Evolutionary conservation across 345 rosid species (phyloP).

Genomic region (Cardamine occulta): DNA sequence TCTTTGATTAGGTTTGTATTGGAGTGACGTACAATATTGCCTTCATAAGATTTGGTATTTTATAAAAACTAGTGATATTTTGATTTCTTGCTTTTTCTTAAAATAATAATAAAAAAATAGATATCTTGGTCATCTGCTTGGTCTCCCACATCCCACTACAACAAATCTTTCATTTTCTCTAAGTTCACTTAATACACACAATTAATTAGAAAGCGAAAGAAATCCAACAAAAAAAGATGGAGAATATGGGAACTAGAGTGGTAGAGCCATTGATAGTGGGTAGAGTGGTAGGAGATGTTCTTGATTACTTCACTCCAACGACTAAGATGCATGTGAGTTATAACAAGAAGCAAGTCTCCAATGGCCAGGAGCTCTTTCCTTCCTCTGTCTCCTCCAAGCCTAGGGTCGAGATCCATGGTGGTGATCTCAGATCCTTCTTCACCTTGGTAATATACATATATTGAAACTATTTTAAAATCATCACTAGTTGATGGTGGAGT

Average conservation of each 20-base stretch:
- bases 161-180: slow-evolving; percentile 19
- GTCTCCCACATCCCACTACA: slow-evolving; percentile 31
- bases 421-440: slow-evolving; percentile 65
- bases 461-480: background rate
- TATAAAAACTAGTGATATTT: background rate
- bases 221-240: slow-evolving; percentile 23
- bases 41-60: no score
- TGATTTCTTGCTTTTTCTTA: background rate
- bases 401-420: slow-evolving; percentile 59
- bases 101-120: slow-evolving; percentile 1
- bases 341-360: slow-evolving; percentile 52
- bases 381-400: slow-evolving; percentile 51
- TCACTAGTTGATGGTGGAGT: background rate
- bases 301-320: slow-evolving; percentile 54
- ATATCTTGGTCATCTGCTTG: slow-evolving; percentile 20
- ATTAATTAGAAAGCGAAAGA: slow-evolving; percentile 14
- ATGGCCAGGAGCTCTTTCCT: slow-evolving; percentile 59
- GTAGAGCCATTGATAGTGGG: slow-evolving; percentile 58
- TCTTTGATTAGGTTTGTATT: background rate
- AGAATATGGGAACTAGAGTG: slow-evolving; percentile 38
- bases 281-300: slow-evolving; percentile 61
- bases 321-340: slow-evolving; percentile 54
- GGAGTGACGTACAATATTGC: background rate
- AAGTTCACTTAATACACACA: slow-evolving; percentile 10
- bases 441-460: slow-evolving; percentile 54